A percentile compares a stretch with the other conserved stretches of the same genome.
These are phyloP conservation scores for Malania oleifera DNA, from an alignment of 164 flowering plant species.

Conservation along the genomic window DNA sequence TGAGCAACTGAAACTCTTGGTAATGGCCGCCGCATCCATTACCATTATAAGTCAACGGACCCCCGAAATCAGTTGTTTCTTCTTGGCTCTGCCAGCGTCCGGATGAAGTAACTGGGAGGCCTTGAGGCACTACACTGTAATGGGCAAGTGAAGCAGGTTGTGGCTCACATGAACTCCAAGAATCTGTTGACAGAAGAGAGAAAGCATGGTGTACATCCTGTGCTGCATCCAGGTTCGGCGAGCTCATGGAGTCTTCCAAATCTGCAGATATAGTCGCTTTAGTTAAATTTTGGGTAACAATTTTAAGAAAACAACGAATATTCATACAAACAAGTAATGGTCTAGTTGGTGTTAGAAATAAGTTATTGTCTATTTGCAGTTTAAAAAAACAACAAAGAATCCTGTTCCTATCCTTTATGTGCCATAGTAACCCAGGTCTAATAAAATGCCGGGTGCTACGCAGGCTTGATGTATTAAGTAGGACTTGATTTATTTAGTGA, in stretches of 20 bases:
- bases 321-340: too few relatives aligned
- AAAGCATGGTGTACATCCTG: conserved; percentile 72
- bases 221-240: conserved; percentile 39
- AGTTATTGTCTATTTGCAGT: too few relatives aligned
- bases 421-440: too few relatives aligned
- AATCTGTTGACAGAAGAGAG: conserved; percentile 95
- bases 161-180: conserved; percentile 45
- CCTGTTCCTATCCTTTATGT: too few relatives aligned
- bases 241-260: conserved; percentile 31
- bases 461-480: too few relatives aligned
- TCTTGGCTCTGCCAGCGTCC: conserved; percentile 42
- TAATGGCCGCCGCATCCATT: conserved; percentile 23
- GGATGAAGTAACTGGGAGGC: conserved; percentile 28
- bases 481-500: too few relatives aligned
- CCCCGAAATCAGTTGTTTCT: conserved; percentile 19
- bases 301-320: too few relatives aligned
- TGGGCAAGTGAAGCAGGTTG: conserved; percentile 24
- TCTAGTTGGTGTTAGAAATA: too few relatives aligned
- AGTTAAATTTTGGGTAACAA: too few relatives aligned
- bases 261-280: conserved; percentile 30
- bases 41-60: conserved; percentile 16
- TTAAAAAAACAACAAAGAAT: too few relatives aligned
- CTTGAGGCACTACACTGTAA: conserved; percentile 24
- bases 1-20: conserved; percentile 47
- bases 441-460: too few relatives aligned